Base-by-base conservation (phyloP, 2,329 filamentous ascomycete genomes). In the Dendryphion nanum region DNA sequence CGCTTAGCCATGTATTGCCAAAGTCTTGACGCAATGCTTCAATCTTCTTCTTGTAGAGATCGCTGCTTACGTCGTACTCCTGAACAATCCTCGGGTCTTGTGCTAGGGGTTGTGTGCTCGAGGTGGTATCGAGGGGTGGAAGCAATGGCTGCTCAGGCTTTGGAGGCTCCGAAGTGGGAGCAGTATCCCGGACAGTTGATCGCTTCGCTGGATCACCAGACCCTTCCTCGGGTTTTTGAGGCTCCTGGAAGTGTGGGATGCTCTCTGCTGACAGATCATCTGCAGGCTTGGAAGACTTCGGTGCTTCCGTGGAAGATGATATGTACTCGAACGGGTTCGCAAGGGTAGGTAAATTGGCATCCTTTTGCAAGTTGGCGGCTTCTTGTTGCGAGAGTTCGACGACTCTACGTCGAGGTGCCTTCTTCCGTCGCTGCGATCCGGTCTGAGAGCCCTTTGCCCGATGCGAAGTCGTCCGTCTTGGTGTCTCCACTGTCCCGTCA, bases 1-100 rank as follows among this genome's bases (percentile, higher is more conserved):
- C 88, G 46, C 83, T 90, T 26, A 98, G 77, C 77, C 95, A 98
- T 24, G 83, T 86, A 53, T 83, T 88, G 20, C 90, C 90, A 48
- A 95, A 83, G 56, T 91, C 88, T 56, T 85, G 85, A 44, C 89
- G 84, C 37, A 96, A 70, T 3, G 86, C 82, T 64, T 95, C 89
- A 38, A 97, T 85, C 65, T 93, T 93, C 62, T 86, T 86, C 40
- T 86, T 82, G 66, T 95, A 97, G 6, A 87, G 72, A 55, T 93
- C 87, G 37, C 85, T 85, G 41, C 80, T 79, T 30, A 79, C 70
- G 42, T 82, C 81, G 78, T 83, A 87, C 41, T 85, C 76, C 38
- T 47, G 48, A 39, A 23, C 37, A 45, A 33, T 43, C 44, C 42
- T 34, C 30, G 37, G 18, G 12, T 50, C 48, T 30, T 43, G 18